Conservation (phyloP, 164 flowering plant species). For the Cinnamomum micranthum region DNA sequence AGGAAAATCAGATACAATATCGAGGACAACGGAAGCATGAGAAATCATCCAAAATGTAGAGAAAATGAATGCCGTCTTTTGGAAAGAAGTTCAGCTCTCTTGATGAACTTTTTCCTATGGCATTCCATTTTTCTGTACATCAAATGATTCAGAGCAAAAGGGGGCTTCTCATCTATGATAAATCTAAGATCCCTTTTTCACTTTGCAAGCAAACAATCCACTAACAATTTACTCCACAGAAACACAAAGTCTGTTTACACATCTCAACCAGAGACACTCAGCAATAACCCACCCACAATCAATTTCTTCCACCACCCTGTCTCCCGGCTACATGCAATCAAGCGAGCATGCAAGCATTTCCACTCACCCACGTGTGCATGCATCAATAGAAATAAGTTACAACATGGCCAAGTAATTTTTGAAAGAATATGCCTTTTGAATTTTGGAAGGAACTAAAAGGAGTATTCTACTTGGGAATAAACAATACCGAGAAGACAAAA, state of each 20-base stretch:
- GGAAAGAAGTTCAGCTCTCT: too few species aligned
- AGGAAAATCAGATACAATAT: background rate
- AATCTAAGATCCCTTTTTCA: background rate
- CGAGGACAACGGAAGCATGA: background rate
- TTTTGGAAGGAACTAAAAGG: background rate
- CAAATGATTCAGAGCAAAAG: background rate
- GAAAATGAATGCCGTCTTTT: too few species aligned
- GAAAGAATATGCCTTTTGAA: background rate
- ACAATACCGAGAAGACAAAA: constrained; percentile 71
- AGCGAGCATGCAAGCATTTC: background rate
- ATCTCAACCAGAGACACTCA: background rate
- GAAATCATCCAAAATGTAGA: background rate
- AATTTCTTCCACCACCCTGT: background rate
- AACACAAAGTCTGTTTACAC: background rate
- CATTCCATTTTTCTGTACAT: background rate
- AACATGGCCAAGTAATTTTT: background rate
- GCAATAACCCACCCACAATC: background rate
- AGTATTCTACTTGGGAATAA: background rate
- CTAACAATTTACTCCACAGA: background rate
- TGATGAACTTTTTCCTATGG: too few species aligned
- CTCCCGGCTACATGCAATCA: background rate
- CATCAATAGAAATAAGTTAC: background rate
- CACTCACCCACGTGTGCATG: background rate
- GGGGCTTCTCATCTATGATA: background rate
- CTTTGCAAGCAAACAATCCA: background rate